Percentiles rank a stretch among this genome's conserved stretches.
These are phyloP conservation scores for Scortechinia acanthostroma DNA, from an alignment of 2,329 filamentous ascomycete species.

Conservation along the genomic window DNA sequence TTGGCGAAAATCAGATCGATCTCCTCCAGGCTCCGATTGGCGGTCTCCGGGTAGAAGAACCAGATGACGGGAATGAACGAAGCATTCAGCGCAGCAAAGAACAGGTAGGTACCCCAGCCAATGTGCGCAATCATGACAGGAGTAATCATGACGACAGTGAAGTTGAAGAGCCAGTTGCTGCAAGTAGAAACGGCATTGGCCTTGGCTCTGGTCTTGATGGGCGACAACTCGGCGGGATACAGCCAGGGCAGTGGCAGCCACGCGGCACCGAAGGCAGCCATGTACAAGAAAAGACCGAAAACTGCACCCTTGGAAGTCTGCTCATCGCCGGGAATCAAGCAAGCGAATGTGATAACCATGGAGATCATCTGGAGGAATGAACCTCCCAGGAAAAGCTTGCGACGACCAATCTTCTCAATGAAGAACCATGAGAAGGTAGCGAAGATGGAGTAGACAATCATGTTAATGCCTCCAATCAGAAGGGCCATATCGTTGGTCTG, in stretches of 20 bases:
- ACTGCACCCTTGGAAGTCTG: slow-evolving; percentile 60
- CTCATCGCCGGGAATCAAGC: slow-evolving; percentile 57
- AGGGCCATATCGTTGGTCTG: slow-evolving; percentile 35
- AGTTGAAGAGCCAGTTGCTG: slow-evolving; percentile 47
- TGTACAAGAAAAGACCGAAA: slow-evolving; percentile 63
- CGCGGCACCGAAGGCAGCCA: slow-evolving; percentile 53
- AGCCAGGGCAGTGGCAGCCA: slow-evolving; percentile 53
- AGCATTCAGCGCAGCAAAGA: slow-evolving; percentile 39
- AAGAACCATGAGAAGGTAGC: slow-evolving; percentile 40
- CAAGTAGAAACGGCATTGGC: slow-evolving; percentile 48
- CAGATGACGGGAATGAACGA: slow-evolving; percentile 33
- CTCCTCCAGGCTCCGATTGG: slow-evolving; percentile 24
- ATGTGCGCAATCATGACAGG: slow-evolving; percentile 55
- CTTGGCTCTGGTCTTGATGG: slow-evolving; percentile 34
- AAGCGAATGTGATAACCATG: slow-evolving; percentile 53
- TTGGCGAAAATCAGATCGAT: slow-evolving; percentile 19
- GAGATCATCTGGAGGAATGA: slow-evolving; percentile 44
- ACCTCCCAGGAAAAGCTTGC: slow-evolving; percentile 40
- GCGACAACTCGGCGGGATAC: slow-evolving; percentile 45
- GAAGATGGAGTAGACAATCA: slow-evolving; percentile 54
- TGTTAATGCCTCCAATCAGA: slow-evolving; percentile 43
- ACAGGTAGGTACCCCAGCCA: slow-evolving; percentile 43
- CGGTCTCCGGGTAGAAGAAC: slow-evolving; percentile 23
- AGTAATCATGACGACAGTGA: slow-evolving; percentile 51
- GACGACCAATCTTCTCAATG: slow-evolving; percentile 36